Evolutionary conservation across 2,329 filamentous ascomycete species (phyloP), one percentile per base, ranked within the genome.

Genomic region (Scedosporium boydii): DNA sequence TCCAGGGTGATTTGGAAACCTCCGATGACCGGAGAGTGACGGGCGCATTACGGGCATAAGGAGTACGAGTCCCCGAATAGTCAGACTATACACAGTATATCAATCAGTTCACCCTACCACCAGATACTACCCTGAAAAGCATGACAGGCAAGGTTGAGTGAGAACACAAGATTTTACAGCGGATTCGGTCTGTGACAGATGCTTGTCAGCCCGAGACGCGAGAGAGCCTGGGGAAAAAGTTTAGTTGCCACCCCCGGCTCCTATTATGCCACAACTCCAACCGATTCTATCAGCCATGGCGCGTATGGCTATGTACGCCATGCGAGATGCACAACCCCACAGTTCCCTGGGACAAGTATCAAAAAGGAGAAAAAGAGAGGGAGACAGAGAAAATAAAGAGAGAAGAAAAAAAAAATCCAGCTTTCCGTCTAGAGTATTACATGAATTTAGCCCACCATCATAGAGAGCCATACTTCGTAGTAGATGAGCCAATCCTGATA

Each of bases 401-500:
- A 34, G 7, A 34, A 7, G 1, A 3, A 34, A 10, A 34, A 34
- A 10, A 34, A 14, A 38, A 38, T 38, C 10, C 34, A 12, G 34
- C 9, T 9, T 34, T 6, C 9, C 29, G 29, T 10, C 9, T 10
- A 9, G 29, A 9, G 34, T 12, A 38, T 38, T 38, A 14, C 34
- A 38, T 38, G 34, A 38, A 38, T 38, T 38, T 38, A 12, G 34
- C 34, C 34, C 34, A 14, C 34, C 34, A 38, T 38, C 34, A 12
- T 12, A 38, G 34, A 38, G 44, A 48, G 16, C n/a, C n/a, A n/a
- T n/a, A n/a, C n/a, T n/a, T n/a, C n/a, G n/a, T n/a, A n/a, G n/a
- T n/a, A n/a, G n/a, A n/a, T 55, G 23, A 23, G 51, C 51, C 51
- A 55, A 55, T 55, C 51, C 51, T 55, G 51, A 55, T 55, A 55